Base-by-base conservation (phyloP, 2,329 filamentous ascomycete species). In the Aspergillaceae sp. region DNA sequence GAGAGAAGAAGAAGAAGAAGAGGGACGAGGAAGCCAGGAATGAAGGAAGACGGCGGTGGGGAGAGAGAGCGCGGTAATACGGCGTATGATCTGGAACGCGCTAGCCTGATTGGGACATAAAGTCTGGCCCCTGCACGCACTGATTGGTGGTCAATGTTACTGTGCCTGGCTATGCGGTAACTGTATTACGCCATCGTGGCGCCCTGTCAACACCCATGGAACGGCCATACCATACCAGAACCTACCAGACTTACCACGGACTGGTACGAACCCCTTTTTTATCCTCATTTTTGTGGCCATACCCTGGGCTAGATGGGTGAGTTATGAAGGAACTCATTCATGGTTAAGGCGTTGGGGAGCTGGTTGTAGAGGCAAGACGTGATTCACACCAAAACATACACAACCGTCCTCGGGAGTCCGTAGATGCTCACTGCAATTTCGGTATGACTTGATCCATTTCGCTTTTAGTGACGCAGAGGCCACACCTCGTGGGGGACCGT, bases 121-220 rank as follows among this genome's bases (percentile, higher is more conserved):
- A 34, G 40, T 7, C 19, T 6, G 28, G 29, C 50, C 2, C 5
- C 34, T 36, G n/a, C n/a, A 11, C 6, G 26, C 10, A 9, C 5
- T 52, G 7, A 54, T 50, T 54, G 47, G 49, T 10, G 6, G 7
- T 4, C 5, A 1, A 3, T 11, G 28, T 43, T 50, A 55, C 48
- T 32, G 58, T 60, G 42, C 58, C 58, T 61, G 58, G 58, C 57
- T 51, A 50, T 40, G 10, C 52, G 32, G 56, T 59, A 50, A 46
- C 35, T 3, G 2, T 19, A 19, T 19, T 19, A 19, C 19, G 19
- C 19, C 6, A 6, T 32, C 10, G 10, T 41, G 27, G 9, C 40
- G 26, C 28, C 28, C 36, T 26, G 7, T 26, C 9, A 8, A 6
- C 34, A 38, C 27, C 36, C 36, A 38, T 38, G 36, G 36, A 26